Percentiles rank a stretch among this genome's conserved stretches.
Conservation (phyloP, 1,139 yeast species). For the Zygotorulaspora mrakii region DNA sequence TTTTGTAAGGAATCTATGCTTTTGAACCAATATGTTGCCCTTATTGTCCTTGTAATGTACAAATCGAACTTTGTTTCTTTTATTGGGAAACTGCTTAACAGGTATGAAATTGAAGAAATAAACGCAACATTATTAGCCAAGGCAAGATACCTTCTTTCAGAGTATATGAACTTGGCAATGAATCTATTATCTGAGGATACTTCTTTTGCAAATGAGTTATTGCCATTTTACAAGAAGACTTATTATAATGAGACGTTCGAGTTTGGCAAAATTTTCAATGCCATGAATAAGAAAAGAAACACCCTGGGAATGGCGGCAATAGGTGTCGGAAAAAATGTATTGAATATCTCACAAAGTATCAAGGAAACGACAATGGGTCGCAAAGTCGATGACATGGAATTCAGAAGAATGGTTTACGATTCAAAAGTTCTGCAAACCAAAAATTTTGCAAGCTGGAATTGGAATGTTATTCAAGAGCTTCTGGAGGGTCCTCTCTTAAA, state of each 20-base stretch:
- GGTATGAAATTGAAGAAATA: constrained; percentile 42
- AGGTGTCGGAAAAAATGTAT: constrained; percentile 31
- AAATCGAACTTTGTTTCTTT: constrained; percentile 53
- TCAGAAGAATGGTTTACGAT: constrained; percentile 61
- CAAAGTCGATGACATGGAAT: constrained; percentile 64
- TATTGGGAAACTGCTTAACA: constrained; percentile 47
- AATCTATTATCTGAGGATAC: constrained; percentile 40
- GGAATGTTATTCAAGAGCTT: constrained; percentile 65
- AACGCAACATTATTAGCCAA: constrained; percentile 43
- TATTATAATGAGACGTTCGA: constrained; percentile 38
- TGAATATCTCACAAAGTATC: constrained; percentile 41
- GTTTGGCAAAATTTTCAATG: constrained; percentile 46
- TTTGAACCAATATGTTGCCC: constrained; percentile 61
- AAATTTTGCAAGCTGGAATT: constrained; percentile 82
- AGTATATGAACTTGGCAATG: constrained; percentile 54
- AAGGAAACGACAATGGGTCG: constrained; percentile 45
- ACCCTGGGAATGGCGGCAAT: constrained; percentile 35
- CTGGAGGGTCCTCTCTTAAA: constrained; percentile 77
- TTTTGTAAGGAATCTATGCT: constrained; percentile 35
- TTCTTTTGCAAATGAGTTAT: constrained; percentile 14
- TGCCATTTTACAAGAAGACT: constrained; percentile 26
- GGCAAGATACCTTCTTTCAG: constrained; percentile 61
- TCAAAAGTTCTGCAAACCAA: constrained; percentile 75
- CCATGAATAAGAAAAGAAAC: constrained; percentile 39
- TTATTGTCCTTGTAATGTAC: constrained; percentile 51